Conservation (phyloP, 805 yeast genomes). For the Komagataella phaffii region DNA sequence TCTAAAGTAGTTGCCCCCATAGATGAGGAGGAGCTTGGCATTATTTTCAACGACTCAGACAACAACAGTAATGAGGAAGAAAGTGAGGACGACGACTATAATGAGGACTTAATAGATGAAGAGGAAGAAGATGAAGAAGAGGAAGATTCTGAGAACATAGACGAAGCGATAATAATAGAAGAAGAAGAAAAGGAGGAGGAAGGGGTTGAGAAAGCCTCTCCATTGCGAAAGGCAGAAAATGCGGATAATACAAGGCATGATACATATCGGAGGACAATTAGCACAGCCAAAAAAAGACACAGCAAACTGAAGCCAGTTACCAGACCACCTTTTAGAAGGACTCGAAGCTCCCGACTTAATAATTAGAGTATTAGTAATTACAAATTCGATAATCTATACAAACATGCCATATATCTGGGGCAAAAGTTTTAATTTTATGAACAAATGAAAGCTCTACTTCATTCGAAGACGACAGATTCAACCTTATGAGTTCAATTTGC, state of each 20-base stretch:
- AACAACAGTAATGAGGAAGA: not conserved
- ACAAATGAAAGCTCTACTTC: slow-evolving; percentile 21
- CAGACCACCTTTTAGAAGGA: not conserved
- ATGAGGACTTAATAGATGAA: not conserved
- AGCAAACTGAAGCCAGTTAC: not conserved
- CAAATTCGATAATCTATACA: slow-evolving; percentile 27
- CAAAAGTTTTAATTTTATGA: slow-evolving; percentile 70
- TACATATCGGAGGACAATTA: not conserved
- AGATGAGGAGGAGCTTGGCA: not conserved
- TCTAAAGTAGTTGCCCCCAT: not conserved
- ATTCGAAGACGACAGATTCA: not conserved
- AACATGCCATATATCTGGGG: slow-evolving; percentile 78
- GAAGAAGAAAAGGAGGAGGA: not conserved
- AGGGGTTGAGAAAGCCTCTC: not conserved
- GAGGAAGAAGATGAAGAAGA: not conserved
- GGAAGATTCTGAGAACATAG: not conserved
- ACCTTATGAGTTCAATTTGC: slow-evolving; percentile 13
- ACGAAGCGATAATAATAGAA: not conserved
- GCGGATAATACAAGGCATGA: not conserved
- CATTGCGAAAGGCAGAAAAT: not conserved
- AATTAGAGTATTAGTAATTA: too few relatives aligned
- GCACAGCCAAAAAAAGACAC: not conserved
- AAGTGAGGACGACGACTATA: not conserved
- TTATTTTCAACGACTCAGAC: not conserved
- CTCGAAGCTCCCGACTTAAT: not conserved